Percentiles rank a stretch among this genome's conserved stretches.
phyloP scores from a whole-genome alignment of 495 filamentous ascomycete genomes.

The Penicillium subrubescens region DNA sequence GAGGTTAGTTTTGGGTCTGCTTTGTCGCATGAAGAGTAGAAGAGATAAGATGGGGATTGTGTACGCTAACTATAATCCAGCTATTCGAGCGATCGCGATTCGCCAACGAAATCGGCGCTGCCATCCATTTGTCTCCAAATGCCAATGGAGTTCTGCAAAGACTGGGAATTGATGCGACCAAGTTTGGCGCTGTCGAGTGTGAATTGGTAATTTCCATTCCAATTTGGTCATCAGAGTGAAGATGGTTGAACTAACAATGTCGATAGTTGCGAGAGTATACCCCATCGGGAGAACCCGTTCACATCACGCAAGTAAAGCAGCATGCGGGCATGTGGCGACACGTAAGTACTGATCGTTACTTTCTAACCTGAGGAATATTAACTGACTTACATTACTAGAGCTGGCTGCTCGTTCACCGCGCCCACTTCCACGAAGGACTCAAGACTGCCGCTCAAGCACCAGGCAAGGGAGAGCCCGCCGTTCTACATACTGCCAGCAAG shows the following conservation, averaged over 20 bases:
- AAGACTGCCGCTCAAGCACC: slow-evolving; percentile 44
- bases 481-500: slow-evolving; percentile 44
- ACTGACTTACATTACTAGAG: slow-evolving; percentile 24
- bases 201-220: slow-evolving; percentile 23
- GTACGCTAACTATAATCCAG: slow-evolving; percentile 25
- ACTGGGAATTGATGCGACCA: slow-evolving; percentile 42
- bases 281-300: slow-evolving; percentile 34
- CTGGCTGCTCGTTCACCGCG: slow-evolving; percentile 56
- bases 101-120: slow-evolving; percentile 57
- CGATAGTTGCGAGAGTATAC: slow-evolving; percentile 35
- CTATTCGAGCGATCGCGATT: slow-evolving; percentile 57
- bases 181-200: slow-evolving; percentile 39
- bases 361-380: neutral
- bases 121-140: slow-evolving; percentile 58
- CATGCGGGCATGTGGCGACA: slow-evolving; percentile 40
- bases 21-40: neutral
- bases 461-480: slow-evolving; percentile 42
- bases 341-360: slow-evolving; percentile 20
- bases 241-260: slow-evolving; percentile 1
- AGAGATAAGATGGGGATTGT: neutral
- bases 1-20: slow-evolving; percentile 27
- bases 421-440: slow-evolving; percentile 50
- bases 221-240: neutral
- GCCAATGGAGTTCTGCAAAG: slow-evolving; percentile 49
- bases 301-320: slow-evolving; percentile 37